Conservation (phyloP, 371 early-diverging fungal species). For the Syncephalastrum monosporum region DNA sequence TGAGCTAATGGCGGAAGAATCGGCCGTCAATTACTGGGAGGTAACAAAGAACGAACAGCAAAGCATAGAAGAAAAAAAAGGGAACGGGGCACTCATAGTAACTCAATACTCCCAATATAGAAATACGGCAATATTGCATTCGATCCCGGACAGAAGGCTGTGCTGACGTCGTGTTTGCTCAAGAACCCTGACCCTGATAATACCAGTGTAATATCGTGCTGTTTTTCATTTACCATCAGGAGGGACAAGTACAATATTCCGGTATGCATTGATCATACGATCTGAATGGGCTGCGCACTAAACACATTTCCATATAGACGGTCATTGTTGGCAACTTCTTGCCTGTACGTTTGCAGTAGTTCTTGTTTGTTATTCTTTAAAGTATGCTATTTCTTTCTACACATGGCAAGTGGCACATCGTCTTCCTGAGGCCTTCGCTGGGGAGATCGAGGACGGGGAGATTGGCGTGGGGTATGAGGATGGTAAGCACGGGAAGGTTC, state of each 20-base stretch:
- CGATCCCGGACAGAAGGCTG: slow-evolving; percentile 93
- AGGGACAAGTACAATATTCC: slow-evolving; percentile 88
- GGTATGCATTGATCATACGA: slow-evolving; percentile 21
- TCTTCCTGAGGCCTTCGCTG: slow-evolving; percentile 9
- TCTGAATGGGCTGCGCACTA: neutral
- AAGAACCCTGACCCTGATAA: slow-evolving; percentile 58
- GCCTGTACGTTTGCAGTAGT: slow-evolving; percentile 53
- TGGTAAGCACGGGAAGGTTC: slow-evolving; percentile 7
- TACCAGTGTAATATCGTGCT: slow-evolving; percentile 70
- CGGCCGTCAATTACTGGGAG: slow-evolving; percentile 89
- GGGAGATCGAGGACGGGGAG: slow-evolving; percentile 7
- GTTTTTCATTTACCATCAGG: slow-evolving; percentile 91
- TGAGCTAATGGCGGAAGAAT: slow-evolving; percentile 91
- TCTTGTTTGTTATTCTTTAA: slow-evolving; percentile 2
- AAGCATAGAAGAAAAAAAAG: too few species aligned
- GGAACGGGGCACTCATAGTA: too few species aligned
- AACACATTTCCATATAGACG: slow-evolving; percentile 30
- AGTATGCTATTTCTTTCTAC: slow-evolving; percentile 12
- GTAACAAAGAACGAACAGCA: slow-evolving; percentile 21
- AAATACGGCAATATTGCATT: slow-evolving; percentile 95
- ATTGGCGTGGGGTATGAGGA: slow-evolving; percentile 2
- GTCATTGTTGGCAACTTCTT: slow-evolving; percentile 87
- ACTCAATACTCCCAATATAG: slow-evolving; percentile 30
- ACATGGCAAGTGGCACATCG: slow-evolving; percentile 23
- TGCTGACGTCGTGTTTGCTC: slow-evolving; percentile 82